Conservation (phyloP, 139 green algal species). For the Microglena sp. region DNA sequence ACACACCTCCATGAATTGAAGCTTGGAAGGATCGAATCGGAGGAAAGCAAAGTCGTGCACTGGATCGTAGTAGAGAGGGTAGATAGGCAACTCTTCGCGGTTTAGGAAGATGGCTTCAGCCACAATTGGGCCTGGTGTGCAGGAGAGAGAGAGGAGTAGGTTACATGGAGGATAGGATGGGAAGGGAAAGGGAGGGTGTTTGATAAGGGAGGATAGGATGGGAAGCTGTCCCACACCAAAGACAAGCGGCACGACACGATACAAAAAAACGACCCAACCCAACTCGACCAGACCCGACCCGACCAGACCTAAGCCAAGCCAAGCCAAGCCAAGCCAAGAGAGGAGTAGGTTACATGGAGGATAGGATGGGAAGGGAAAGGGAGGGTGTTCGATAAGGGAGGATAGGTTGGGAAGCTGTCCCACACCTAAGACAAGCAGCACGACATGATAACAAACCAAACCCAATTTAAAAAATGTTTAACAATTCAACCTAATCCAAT, state of each 20-base stretch:
- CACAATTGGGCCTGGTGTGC: conserved; percentile 53
- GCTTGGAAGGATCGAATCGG: conserved; percentile 57
- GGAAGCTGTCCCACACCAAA: background rate
- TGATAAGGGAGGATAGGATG: background rate
- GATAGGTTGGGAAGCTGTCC: background rate
- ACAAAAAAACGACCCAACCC: background rate
- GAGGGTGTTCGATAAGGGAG: background rate
- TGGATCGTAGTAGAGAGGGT: conserved; percentile 58
- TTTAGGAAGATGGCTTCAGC: conserved; percentile 90
- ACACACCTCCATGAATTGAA: conserved; percentile 27
- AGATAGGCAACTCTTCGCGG: conserved; percentile 69
- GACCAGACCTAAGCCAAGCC: background rate
- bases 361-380: background rate
- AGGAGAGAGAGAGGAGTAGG: background rate
- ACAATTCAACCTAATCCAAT: background rate
- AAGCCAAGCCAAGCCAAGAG: background rate
- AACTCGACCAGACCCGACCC: background rate
- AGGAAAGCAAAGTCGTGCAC: conserved; percentile 78
- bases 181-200: background rate
- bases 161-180: background rate
- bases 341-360: background rate
- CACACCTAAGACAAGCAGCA: background rate
- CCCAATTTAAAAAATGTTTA: background rate
- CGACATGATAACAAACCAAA: background rate
- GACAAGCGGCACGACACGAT: background rate